Evolutionary conservation across 202 grass and related monocot genomes (phyloP).

Genomic region (Panicum hallii): DNA sequence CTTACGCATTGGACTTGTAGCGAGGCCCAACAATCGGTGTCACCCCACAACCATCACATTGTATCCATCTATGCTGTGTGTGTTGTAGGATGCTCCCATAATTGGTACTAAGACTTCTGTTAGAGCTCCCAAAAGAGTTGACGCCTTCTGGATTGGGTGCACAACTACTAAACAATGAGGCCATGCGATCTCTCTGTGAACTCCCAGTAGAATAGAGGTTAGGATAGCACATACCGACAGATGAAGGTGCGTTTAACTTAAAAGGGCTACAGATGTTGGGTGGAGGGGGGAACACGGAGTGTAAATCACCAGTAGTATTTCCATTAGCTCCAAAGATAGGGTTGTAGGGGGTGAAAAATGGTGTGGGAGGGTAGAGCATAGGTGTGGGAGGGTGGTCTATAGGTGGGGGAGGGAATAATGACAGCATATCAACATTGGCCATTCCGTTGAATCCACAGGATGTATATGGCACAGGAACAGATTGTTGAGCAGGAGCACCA

Average conservation of each 20-base stretch:
- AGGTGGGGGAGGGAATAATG: slow-evolving; percentile 13
- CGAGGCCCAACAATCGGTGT: slow-evolving; percentile 74
- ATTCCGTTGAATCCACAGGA: slow-evolving; percentile 9
- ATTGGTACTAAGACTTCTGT: slow-evolving; percentile 36
- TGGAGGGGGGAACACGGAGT: slow-evolving; percentile 8
- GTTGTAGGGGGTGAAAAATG: background rate
- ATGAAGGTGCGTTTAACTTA: background rate
- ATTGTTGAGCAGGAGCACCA: background rate
- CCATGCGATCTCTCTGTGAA: slow-evolving; percentile 38
- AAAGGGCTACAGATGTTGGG: background rate
- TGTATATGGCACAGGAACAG: background rate
- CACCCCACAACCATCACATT: slow-evolving; percentile 79
- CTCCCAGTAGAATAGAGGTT: background rate
- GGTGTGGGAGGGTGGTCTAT: background rate
- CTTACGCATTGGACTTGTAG: slow-evolving; percentile 87
- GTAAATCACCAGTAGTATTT: background rate
- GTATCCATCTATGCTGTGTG: slow-evolving; percentile 61
- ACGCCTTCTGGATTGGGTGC: slow-evolving; percentile 21
- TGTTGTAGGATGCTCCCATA: slow-evolving; percentile 20
- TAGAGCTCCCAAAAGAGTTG: slow-evolving; percentile 31
- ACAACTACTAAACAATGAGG: slow-evolving; percentile 29
- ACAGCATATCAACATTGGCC: background rate
- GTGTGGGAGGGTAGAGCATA: background rate
- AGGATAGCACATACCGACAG: slow-evolving; percentile 1
- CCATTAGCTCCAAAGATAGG: background rate